A percentile compares a stretch with the other conserved stretches of the same genome.
phyloP scores from a whole-genome alignment of 352 stramenopile species.

The Phytopythium delawarense region DNA sequence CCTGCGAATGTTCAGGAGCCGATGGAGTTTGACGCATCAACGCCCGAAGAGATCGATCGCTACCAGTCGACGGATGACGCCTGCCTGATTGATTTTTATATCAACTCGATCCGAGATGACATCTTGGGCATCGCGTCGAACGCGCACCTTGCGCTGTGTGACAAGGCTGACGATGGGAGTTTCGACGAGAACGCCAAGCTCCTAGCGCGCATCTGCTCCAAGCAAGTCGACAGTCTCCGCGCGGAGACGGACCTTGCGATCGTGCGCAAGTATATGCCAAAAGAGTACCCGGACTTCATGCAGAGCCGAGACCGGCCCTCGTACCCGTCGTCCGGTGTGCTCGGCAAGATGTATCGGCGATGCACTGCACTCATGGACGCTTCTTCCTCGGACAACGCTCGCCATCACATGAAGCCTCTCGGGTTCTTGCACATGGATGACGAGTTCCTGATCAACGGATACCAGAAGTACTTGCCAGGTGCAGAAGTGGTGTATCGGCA shows the following conservation, averaged over 20 bases:
- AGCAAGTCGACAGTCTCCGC: conserved; percentile 64
- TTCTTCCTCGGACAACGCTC: conserved; percentile 27
- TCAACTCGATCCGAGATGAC: conserved; percentile 68
- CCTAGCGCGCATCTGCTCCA: conserved; percentile 64
- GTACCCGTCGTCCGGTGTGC: conserved; percentile 66
- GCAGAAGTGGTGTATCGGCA: conserved; percentile 53
- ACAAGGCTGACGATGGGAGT: conserved; percentile 38
- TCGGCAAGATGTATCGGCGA: conserved; percentile 73
- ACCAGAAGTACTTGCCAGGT: conserved; percentile 33
- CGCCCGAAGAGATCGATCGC: conserved; percentile 14
- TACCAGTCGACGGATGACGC: conserved; percentile 34
- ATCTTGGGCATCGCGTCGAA: conserved; percentile 77
- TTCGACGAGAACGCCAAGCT: conserved; percentile 42
- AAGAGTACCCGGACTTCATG: conserved; percentile 81
- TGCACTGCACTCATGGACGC: conserved; percentile 46
- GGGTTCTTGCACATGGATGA: conserved; percentile 38
- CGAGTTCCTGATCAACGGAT: conserved; percentile 47
- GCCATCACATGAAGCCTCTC: not conserved
- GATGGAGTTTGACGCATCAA: conserved; percentile 41
- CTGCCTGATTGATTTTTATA: conserved; percentile 62
- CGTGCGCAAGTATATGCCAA: conserved; percentile 43
- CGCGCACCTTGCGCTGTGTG: conserved; percentile 65
- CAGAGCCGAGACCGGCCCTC: conserved; percentile 55
- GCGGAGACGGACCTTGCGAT: conserved; percentile 51
- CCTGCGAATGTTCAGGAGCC: conserved; percentile 41